Conservation (phyloP, 208 protist genomes). For the Angomonas deanei region DNA sequence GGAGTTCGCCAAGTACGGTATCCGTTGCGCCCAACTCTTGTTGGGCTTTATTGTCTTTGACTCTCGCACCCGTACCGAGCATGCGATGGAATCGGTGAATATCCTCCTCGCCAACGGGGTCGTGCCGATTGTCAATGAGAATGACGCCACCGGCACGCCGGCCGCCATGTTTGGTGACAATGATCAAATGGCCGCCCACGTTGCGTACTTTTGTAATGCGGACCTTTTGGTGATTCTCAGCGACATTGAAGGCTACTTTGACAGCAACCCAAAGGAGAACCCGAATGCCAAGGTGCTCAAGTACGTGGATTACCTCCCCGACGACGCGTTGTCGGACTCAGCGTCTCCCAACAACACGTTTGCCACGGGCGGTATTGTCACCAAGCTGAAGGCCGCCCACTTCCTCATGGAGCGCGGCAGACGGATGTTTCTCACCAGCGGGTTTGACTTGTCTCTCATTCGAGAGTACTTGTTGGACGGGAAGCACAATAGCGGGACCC, state of each 20-base stretch:
- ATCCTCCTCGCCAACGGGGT: slow-evolving; percentile 29
- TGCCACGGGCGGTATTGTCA: slow-evolving; percentile 32
- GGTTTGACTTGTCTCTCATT: slow-evolving; percentile 15
- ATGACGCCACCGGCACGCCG: slow-evolving; percentile 48
- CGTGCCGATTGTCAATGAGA: slow-evolving; percentile 76
- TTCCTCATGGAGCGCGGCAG: slow-evolving; percentile 18
- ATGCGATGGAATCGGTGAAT: slow-evolving; percentile 33
- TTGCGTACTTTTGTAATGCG: slow-evolving; percentile 30
- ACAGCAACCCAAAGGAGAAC: slow-evolving; percentile 26
- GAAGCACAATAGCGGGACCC: slow-evolving; percentile 11
- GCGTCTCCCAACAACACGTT: slow-evolving; percentile 24
- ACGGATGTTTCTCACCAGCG: slow-evolving; percentile 25
- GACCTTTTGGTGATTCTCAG: slow-evolving; percentile 57
- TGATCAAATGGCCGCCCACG: slow-evolving; percentile 46
- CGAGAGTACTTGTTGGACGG: slow-evolving; percentile 19
- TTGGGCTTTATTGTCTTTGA: slow-evolving; percentile 47
- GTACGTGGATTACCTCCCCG: slow-evolving; percentile 12
- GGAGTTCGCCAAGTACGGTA: slow-evolving; percentile 36
- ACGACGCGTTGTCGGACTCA: slow-evolving; percentile 12
- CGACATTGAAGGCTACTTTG: slow-evolving; percentile 57
- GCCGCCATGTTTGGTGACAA: slow-evolving; percentile 42
- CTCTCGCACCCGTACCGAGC: slow-evolving; percentile 9
- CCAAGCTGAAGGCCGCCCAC: slow-evolving; percentile 33
- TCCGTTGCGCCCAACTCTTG: slow-evolving; percentile 46
- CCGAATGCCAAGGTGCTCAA: slow-evolving; percentile 17